Conservation (phyloP, 2,329 filamentous ascomycete genomes). For the Tothia fuscella region DNA sequence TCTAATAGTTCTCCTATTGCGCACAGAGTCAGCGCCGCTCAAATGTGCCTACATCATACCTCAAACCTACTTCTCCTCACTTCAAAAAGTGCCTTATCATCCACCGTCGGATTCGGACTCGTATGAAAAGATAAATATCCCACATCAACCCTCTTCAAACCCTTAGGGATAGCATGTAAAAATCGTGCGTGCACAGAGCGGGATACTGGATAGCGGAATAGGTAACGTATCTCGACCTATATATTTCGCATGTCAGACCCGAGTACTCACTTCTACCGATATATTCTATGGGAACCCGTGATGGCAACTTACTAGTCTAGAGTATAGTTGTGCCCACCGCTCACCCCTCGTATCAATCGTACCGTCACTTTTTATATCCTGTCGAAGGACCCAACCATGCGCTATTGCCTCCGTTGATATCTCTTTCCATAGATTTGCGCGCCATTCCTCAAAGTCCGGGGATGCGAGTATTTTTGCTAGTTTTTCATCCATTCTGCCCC, state of each 20-base stretch:
- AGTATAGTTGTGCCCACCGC: constrained; percentile 9
- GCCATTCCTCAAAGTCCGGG: constrained; percentile 10
- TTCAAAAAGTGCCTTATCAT: constrained; percentile 11
- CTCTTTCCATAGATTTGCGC: constrained; percentile 10
- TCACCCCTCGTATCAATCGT: constrained; percentile 8
- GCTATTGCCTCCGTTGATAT: constrained; percentile 11
- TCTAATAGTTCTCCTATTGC: constrained; percentile 10
- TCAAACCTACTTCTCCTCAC: constrained; percentile 7
- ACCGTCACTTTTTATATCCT: constrained; percentile 8
- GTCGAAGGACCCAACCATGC: constrained; percentile 10
- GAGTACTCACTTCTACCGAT: no score
- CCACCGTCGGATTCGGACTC: constrained; percentile 6
- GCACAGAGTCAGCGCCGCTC: not conserved
- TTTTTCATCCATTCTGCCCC: constrained; percentile 10
- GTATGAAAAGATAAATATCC: constrained; percentile 12
- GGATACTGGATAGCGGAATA: constrained; percentile 11
- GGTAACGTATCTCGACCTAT: constrained; percentile 12
- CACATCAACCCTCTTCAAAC: constrained; percentile 10
- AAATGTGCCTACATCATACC: not conserved
- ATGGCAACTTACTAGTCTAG: constrained; percentile 8
- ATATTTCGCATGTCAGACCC: not conserved
- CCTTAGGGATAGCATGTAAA: constrained; percentile 8
- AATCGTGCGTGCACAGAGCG: constrained; percentile 11
- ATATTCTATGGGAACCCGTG: not conserved
- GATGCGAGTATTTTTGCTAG: constrained; percentile 10